Conservation (phyloP, 108 stramenopile species). For the Skeletonema potamos region DNA sequence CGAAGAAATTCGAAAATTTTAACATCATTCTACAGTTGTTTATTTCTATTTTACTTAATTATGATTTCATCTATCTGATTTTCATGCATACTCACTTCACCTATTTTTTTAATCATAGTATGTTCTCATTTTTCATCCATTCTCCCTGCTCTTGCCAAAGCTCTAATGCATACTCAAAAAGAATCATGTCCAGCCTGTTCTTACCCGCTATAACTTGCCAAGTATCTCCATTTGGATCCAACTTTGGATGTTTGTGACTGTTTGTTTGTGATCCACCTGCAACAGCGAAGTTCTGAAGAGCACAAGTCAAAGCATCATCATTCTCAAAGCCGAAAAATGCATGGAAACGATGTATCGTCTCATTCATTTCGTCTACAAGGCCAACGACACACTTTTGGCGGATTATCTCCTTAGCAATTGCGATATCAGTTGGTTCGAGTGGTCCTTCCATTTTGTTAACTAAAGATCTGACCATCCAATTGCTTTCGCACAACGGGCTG, state of each 20-base stretch:
- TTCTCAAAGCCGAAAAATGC: constrained; percentile 41
- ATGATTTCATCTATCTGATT: not conserved
- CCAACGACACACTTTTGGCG: constrained; percentile 45
- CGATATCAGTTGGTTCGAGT: constrained; percentile 32
- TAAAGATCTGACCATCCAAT: constrained; percentile 61
- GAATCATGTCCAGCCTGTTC: constrained; percentile 42
- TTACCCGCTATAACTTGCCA: constrained; percentile 35
- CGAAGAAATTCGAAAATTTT: constrained; percentile 35
- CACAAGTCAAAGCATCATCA: constrained; percentile 34
- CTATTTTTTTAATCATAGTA: not conserved
- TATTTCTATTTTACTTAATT: not conserved
- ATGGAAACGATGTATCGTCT: constrained; percentile 44
- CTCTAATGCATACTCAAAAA: constrained; percentile 45
- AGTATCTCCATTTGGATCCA: constrained; percentile 36
- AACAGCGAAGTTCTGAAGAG: constrained; percentile 17
- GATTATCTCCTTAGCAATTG: constrained; percentile 45
- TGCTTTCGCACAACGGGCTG: constrained; percentile 35
- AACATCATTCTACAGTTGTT: not conserved
- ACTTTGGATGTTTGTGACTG: constrained; percentile 36
- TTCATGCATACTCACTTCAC: not conserved
- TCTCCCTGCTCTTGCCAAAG: constrained; percentile 50
- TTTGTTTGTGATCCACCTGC: constrained; percentile 25
- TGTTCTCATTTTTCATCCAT: constrained; percentile 33
- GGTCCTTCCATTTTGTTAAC: constrained; percentile 42
- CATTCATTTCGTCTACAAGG: constrained; percentile 43